Percentiles rank a stretch among this genome's conserved stretches.
phyloP scores from a whole-genome alignment of 2,329 filamentous ascomycete genomes.

The Beauveria caledonica region DNA sequence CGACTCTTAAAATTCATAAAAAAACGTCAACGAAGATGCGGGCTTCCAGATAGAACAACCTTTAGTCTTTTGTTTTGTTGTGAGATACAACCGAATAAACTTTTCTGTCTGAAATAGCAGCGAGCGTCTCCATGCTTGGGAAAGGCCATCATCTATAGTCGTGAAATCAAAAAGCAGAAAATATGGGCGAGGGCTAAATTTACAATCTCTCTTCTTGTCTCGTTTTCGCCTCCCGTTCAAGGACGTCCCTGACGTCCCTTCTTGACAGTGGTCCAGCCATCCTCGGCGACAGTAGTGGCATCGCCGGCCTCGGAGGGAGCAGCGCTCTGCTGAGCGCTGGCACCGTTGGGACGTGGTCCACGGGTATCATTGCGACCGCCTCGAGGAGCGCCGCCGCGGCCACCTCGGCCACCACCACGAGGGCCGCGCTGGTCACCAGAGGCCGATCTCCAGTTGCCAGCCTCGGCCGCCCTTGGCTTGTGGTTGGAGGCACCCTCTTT shows the following conservation, averaged over 20 bases:
- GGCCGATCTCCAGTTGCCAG: conserved; percentile 52
- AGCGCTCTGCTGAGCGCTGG: conserved; percentile 31
- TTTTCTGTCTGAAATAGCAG: conserved; percentile 12
- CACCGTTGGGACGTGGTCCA: conserved; percentile 41
- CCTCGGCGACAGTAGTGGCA: conserved; percentile 41
- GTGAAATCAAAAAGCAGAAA: conserved; percentile 22
- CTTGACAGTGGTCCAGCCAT: conserved; percentile 57
- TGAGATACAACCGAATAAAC: conserved; percentile 10
- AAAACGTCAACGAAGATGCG: neutral
- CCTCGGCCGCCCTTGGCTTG: conserved; percentile 49
- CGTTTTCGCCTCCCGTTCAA: conserved; percentile 12
- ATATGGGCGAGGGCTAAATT: conserved; percentile 26
- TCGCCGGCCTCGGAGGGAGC: conserved; percentile 24
- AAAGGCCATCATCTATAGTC: conserved; percentile 23
- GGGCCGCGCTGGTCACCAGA: conserved; percentile 39
- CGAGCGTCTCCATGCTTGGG: neutral
- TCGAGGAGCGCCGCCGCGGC: conserved; percentile 25
- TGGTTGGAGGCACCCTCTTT: conserved; percentile 35
- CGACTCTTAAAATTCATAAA: neutral
- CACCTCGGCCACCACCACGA: conserved; percentile 28
- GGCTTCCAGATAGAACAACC: neutral
- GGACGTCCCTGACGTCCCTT: conserved; percentile 30
- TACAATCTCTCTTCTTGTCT: conserved; percentile 22
- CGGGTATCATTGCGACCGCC: conserved; percentile 34
- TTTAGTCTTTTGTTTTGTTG: conserved; percentile 5